phyloP scores from a whole-genome alignment of 2,329 filamentous ascomycete species.

The Fusarium sp. region DNA sequence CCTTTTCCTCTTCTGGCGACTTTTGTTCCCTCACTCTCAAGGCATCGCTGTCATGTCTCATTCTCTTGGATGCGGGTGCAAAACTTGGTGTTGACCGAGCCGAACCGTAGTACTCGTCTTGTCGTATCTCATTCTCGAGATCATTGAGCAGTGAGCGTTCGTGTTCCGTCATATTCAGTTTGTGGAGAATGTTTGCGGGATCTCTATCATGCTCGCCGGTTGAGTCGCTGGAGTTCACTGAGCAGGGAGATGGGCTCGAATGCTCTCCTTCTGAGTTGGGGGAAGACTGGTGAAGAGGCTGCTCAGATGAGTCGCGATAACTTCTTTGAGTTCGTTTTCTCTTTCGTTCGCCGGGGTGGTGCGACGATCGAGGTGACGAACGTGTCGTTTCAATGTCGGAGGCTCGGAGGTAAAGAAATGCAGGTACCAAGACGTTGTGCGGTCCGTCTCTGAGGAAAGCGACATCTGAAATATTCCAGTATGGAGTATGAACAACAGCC shows the following conservation, averaged over 20 bases:
- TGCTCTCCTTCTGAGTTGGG: neutral
- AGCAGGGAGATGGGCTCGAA: neutral
- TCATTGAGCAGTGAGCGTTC: neutral
- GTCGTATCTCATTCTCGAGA: neutral
- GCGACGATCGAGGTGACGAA: fast-evolving
- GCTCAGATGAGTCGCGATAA: fast-evolving
- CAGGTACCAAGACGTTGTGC: neutral
- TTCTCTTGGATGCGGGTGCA: neutral
- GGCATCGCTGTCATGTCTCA: neutral
- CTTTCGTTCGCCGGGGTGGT: neutral
- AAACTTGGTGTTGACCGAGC: neutral
- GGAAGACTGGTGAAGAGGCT: fast-evolving
- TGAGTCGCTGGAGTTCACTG: neutral
- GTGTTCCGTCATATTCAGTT: neutral
- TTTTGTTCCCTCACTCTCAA: fast-evolving
- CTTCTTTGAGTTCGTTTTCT: neutral
- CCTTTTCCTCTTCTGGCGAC: neutral
- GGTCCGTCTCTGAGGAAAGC: neutral
- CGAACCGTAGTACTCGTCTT: neutral
- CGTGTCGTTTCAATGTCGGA: neutral
- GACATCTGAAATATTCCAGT: neutral
- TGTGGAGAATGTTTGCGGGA: fast-evolving
- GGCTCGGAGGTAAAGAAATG: neutral
- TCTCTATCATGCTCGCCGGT: fast-evolving
- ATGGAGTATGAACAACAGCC: neutral